These are phyloP conservation scores for Neltuma alba DNA, from an alignment of 306 rosid genomes.

Conservation along the genomic window DNA sequence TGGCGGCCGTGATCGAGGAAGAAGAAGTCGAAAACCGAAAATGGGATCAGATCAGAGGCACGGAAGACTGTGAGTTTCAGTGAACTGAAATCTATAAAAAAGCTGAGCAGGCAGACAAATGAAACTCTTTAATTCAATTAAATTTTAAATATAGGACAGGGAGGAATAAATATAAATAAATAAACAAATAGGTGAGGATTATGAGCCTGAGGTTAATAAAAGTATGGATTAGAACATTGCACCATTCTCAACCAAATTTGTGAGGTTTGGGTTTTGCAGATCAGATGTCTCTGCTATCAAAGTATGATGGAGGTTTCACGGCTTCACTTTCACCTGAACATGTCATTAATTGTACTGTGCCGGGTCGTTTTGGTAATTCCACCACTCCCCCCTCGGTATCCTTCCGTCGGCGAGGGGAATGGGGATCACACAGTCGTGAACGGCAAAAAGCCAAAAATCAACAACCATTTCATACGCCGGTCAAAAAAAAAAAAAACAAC, in stretches of 20 bases:
- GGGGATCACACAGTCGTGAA: background rate
- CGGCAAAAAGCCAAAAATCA: too few relatives aligned
- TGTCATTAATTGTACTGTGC: background rate
- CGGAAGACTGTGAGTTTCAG: slow-evolving; percentile 5
- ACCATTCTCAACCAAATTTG: slow-evolving; percentile 42
- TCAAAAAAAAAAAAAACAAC: too few relatives aligned
- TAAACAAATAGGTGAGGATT: slow-evolving; percentile 3
- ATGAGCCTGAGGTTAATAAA: background rate
- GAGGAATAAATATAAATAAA: background rate
- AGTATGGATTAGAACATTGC: slow-evolving; percentile 46
- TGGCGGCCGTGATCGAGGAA: slow-evolving; percentile 22
- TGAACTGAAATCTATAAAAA: background rate
- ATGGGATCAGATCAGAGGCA: slow-evolving; percentile 3
- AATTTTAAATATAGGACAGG: background rate
- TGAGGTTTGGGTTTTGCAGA: slow-evolving; percentile 28
- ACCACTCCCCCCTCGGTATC: too few relatives aligned
- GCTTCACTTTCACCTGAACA: slow-evolving; percentile 16
- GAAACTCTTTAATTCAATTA: background rate
- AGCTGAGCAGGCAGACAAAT: background rate
- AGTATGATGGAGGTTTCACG: slow-evolving; percentile 42
- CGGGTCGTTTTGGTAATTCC: slow-evolving; percentile 31
- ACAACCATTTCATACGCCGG: too few relatives aligned
- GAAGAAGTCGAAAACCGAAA: background rate
- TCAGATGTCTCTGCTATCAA: slow-evolving; percentile 54
- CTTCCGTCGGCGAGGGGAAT: too few relatives aligned